Percentiles rank a stretch among this genome's conserved stretches.
Evolutionary conservation across 805 yeast genomes (phyloP).

Genomic region (Candida vartiovaarae): DNA sequence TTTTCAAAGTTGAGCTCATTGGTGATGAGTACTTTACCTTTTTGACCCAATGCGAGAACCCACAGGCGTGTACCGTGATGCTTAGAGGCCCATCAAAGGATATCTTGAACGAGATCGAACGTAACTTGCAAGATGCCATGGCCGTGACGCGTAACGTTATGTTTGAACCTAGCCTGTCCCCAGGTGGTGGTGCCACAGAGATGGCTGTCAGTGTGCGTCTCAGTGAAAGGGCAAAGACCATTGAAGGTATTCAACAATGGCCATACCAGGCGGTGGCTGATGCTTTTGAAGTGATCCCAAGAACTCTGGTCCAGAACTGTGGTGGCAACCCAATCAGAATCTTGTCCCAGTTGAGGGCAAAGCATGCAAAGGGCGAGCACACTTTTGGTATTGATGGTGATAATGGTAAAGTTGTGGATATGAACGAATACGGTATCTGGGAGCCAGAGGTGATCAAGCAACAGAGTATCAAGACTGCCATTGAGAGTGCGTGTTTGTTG

Average conservation of each 20-base stretch:
- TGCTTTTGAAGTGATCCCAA: constrained; percentile 97
- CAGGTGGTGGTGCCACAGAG: constrained; percentile 99
- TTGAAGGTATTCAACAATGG: constrained; percentile 96
- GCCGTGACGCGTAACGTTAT: constrained; percentile 93
- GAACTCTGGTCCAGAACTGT: constrained; percentile 94
- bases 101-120: constrained; percentile 89
- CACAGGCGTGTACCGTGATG: constrained; percentile 89
- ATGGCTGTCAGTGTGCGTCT: constrained; percentile 92
- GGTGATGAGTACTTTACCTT: constrained; percentile 97
- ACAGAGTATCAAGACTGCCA: constrained; percentile 95
- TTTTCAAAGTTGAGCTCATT: constrained; percentile 86
- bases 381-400: constrained; percentile 96
- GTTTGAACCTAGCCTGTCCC: constrained; percentile 89
- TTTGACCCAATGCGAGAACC: constrained; percentile 71
- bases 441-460: constrained; percentile 98
- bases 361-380: constrained; percentile 83
- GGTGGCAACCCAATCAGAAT: constrained; percentile 95
- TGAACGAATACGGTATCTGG: constrained; percentile 96
- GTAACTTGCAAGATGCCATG: constrained; percentile 98
- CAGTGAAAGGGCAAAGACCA: constrained; percentile 82
- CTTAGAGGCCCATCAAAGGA: constrained; percentile 97
- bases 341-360: constrained; percentile 87
- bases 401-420: constrained; percentile 86
- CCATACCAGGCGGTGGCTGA: constrained; percentile 99
- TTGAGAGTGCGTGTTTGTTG: constrained; percentile 91